Evolutionary conservation across 2,329 filamentous ascomycete genomes (phyloP).

Genomic region (Sordariomycetes sp.): DNA sequence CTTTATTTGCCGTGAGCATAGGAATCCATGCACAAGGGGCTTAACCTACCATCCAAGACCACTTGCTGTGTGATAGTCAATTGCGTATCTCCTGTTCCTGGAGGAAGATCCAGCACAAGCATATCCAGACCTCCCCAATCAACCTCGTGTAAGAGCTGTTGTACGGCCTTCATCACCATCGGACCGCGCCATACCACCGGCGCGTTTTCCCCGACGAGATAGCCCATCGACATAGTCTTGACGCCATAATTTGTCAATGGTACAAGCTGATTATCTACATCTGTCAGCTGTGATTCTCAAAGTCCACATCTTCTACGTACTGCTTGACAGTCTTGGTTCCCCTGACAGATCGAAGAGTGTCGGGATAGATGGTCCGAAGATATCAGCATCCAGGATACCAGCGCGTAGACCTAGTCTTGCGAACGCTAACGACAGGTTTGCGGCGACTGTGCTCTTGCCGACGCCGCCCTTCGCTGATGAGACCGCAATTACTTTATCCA

Average conservation of each 20-base stretch:
- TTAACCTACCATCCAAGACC: constrained; percentile 61
- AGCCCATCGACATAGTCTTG: constrained; percentile 98
- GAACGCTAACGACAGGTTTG: constrained; percentile 80
- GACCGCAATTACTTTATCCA: constrained; percentile 89
- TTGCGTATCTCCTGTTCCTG: constrained; percentile 92
- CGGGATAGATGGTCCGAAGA: constrained; percentile 92
- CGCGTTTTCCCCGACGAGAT: constrained; percentile 69
- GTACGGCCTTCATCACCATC: constrained; percentile 96
- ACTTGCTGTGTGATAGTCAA: constrained; percentile 95
- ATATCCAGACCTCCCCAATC: constrained; percentile 88
- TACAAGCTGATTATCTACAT: constrained; percentile 65
- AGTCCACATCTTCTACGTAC: constrained; percentile 37
- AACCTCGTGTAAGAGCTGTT: constrained; percentile 91
- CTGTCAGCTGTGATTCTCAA: neutral
- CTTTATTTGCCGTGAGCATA: constrained; percentile 24
- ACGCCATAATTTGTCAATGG: constrained; percentile 91
- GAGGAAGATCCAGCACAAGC: constrained; percentile 82
- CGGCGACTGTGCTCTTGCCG: constrained; percentile 89
- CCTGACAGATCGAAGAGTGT: constrained; percentile 77
- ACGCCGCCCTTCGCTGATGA: constrained; percentile 98
- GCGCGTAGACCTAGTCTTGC: constrained; percentile 72
- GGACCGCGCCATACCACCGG: constrained; percentile 92
- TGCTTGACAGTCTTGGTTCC: constrained; percentile 65
- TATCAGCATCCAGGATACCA: constrained; percentile 90
- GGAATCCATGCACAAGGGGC: constrained; percentile 1